Conservation (phyloP, 371 early-diverging fungal species). For the Encephalitozoon hellem region DNA sequence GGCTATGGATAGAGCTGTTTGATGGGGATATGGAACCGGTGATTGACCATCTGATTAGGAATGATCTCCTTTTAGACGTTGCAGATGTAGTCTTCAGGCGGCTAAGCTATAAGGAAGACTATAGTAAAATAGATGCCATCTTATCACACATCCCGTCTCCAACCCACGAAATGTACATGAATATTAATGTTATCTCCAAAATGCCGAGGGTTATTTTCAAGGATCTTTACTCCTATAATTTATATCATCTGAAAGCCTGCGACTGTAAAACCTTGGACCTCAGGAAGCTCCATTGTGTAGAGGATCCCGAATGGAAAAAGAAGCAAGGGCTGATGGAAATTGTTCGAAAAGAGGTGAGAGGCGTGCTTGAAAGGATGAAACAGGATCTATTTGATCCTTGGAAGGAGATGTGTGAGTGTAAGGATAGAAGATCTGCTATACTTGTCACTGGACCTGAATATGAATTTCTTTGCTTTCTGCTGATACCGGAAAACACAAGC, state of each 20-base stretch:
- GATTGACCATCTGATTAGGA: background rate
- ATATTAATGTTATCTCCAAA: background rate
- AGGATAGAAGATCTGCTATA: background rate
- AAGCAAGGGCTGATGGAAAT: background rate
- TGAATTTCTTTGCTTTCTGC: background rate
- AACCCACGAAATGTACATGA: background rate
- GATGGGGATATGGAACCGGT: background rate
- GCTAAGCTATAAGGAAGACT: background rate
- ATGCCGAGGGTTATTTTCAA: background rate
- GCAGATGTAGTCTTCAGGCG: background rate
- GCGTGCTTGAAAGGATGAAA: background rate
- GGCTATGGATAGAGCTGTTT: conserved; percentile 7
- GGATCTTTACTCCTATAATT: background rate
- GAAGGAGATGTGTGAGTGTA: background rate
- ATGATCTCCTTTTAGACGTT: background rate
- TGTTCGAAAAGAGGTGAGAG: background rate
- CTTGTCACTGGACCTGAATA: background rate
- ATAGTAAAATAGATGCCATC: background rate
- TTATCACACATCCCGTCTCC: background rate
- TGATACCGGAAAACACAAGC: background rate
- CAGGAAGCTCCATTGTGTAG: background rate
- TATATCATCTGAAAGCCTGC: conserved; percentile 2
- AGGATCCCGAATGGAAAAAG: background rate
- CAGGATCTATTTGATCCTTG: background rate
- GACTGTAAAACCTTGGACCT: background rate